Conservation (phyloP, 2,329 filamentous ascomycete species). For the Helicocarpus griseus region DNA sequence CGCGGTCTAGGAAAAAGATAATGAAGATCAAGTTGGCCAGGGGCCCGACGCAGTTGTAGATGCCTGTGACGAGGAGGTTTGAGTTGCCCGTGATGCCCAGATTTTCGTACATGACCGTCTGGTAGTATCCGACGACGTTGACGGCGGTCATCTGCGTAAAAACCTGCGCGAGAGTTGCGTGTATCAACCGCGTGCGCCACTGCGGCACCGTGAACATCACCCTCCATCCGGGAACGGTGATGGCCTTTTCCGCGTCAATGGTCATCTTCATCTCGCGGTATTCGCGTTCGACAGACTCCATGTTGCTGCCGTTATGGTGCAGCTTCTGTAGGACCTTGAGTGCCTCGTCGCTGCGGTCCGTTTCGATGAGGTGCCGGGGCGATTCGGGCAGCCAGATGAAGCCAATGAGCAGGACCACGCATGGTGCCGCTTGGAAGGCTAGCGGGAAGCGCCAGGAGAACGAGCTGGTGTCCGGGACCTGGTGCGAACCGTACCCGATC, state of each 20-base stretch:
- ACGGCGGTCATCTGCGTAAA: slow-evolving; percentile 49
- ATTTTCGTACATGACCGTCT: slow-evolving; percentile 30
- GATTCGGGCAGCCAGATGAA: slow-evolving; percentile 26
- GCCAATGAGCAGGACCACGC: slow-evolving; percentile 33
- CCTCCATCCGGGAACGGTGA: slow-evolving; percentile 37
- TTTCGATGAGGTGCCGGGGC: slow-evolving; percentile 30
- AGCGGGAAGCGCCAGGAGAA: slow-evolving; percentile 34
- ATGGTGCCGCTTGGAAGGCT: slow-evolving; percentile 38
- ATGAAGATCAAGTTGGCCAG: no score
- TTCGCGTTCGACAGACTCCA: slow-evolving; percentile 50
- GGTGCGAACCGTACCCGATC: slow-evolving; percentile 11
- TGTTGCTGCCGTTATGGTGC: slow-evolving; percentile 44
- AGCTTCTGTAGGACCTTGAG: slow-evolving; percentile 42
- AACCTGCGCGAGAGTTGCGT: slow-evolving; percentile 53
- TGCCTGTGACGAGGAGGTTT: slow-evolving; percentile 47
- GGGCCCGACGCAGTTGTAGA: slow-evolving; percentile 52
- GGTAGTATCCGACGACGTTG: slow-evolving; percentile 35
- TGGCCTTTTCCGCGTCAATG: slow-evolving; percentile 49
- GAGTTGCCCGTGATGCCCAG: slow-evolving; percentile 48
- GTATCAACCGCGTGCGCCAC: slow-evolving; percentile 51
- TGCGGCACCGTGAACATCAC: slow-evolving; percentile 34
- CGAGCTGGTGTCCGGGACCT: slow-evolving; percentile 21
- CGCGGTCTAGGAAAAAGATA: slow-evolving; percentile 30
- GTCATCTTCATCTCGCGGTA: slow-evolving; percentile 53
- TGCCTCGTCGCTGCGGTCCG: slow-evolving; percentile 40